A percentile compares a stretch with the other conserved stretches of the same genome.
phyloP scores from a whole-genome alignment of 108 stramenopile species.

The Licmophora abbreviata region DNA sequence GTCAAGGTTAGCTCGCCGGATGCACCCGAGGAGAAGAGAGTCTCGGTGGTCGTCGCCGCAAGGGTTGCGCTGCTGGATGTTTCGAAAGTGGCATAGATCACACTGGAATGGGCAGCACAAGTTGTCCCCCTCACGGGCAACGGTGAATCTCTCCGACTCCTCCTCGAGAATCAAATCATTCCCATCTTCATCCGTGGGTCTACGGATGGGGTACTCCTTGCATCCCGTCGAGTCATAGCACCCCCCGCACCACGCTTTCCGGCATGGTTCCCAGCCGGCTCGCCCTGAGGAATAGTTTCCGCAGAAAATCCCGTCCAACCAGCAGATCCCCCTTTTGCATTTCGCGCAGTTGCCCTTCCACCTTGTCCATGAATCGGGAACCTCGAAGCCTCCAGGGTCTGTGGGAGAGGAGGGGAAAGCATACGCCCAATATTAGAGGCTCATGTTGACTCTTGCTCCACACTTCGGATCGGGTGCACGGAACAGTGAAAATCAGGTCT shows the following conservation, averaged over 20 bases:
- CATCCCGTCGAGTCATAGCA: slow-evolving; percentile 18
- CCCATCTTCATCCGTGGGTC: slow-evolving; percentile 7
- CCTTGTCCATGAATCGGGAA: neutral
- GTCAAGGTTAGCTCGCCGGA: slow-evolving; percentile 40
- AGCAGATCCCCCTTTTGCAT: slow-evolving; percentile 14
- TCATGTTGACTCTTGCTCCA: slow-evolving; percentile 20
- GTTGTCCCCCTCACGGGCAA: slow-evolving; percentile 23
- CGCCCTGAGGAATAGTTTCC: slow-evolving; percentile 26
- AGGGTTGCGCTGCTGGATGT: slow-evolving; percentile 17
- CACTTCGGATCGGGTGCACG: slow-evolving; percentile 3
- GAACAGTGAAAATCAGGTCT: slow-evolving; percentile 14
- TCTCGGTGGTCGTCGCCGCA: neutral
- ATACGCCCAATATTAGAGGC: slow-evolving; percentile 21
- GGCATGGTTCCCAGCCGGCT: slow-evolving; percentile 20
- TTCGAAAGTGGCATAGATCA: slow-evolving; percentile 33
- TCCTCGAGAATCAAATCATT: neutral
- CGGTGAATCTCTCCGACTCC: slow-evolving; percentile 12
- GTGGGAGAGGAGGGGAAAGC: slow-evolving; percentile 20
- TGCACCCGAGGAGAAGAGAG: neutral
- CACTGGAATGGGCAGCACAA: slow-evolving; percentile 38
- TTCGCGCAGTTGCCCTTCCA: slow-evolving; percentile 19
- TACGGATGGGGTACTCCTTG: slow-evolving; percentile 3
- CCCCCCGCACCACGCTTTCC: slow-evolving; percentile 16
- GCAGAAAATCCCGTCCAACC: slow-evolving; percentile 25
- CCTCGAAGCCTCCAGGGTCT: slow-evolving; percentile 20